Conservation (phyloP, 1,284 basidiomycete genomes). For the Bondarzewia mesenterica region DNA sequence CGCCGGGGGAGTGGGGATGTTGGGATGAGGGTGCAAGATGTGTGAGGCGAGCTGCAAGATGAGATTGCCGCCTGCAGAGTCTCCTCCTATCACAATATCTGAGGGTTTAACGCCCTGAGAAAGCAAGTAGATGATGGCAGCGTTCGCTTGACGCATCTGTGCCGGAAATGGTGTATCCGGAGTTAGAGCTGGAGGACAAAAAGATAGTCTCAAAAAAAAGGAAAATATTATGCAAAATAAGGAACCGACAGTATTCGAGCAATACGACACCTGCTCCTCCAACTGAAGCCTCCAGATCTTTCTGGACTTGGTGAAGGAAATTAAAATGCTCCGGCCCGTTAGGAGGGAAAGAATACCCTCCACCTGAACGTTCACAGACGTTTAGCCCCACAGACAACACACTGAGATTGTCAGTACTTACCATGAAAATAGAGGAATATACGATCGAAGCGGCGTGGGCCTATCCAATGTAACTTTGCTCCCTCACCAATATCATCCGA, state of each 20-base stretch:
- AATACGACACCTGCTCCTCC: neutral
- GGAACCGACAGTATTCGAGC: neutral
- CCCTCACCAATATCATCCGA: slow-evolving; percentile 23
- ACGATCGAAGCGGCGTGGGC: slow-evolving; percentile 25
- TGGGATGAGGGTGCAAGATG: slow-evolving; percentile 11
- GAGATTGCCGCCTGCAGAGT: slow-evolving; percentile 38
- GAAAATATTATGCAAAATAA: neutral
- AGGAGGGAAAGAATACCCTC: neutral
- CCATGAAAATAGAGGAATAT: slow-evolving; percentile 32
- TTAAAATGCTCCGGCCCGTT: neutral
- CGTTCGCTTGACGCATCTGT: slow-evolving; percentile 25
- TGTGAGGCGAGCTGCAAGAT: slow-evolving; percentile 35
- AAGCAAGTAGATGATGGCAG: slow-evolving; percentile 27
- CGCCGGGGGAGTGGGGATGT: neutral
- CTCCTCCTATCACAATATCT: slow-evolving; percentile 47
- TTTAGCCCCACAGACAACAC: neutral
- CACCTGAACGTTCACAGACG: neutral
- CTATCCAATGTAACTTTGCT: slow-evolving; percentile 29
- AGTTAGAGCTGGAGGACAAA: slow-evolving; percentile 12
- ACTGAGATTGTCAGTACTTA: slow-evolving; percentile 16
- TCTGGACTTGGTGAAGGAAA: neutral
- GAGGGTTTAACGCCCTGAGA: slow-evolving; percentile 28
- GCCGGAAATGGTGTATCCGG: slow-evolving; percentile 25
- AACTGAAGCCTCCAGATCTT: neutral
- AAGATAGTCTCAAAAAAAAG: neutral